Conservation (phyloP, 495 filamentous ascomycete species). For the Talaromyces adpressus region DNA sequence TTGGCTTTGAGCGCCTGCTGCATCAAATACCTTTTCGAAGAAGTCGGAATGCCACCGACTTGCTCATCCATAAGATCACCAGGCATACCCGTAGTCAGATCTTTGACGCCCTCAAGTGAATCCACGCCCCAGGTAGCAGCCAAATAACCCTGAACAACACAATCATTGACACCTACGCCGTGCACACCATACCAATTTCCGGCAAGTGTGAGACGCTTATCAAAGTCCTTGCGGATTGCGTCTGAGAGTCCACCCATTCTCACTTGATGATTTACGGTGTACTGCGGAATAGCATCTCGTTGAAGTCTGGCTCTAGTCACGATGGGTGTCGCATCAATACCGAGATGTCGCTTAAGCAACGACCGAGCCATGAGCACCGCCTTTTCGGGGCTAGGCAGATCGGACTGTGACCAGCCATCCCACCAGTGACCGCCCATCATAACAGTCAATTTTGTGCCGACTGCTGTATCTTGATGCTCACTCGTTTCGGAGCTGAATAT, state of each 20-base stretch:
- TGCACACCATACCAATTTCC: conserved; percentile 64
- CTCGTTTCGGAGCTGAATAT: conserved; percentile 78
- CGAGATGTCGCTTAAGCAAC: conserved; percentile 66
- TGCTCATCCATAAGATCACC: conserved; percentile 20
- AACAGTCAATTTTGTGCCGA: conserved; percentile 83
- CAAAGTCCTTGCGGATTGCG: conserved; percentile 49
- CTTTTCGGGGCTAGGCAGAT: conserved; percentile 52
- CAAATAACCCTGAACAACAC: conserved; percentile 41
- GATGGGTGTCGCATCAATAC: conserved; percentile 52
- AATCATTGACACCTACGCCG: conserved; percentile 59
- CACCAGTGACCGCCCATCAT: conserved; percentile 96
- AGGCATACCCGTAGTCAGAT: conserved; percentile 29
- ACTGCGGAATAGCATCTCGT: conserved; percentile 82
- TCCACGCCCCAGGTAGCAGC: conserved; percentile 29
- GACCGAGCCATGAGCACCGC: conserved; percentile 59
- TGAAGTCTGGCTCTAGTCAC: conserved; percentile 56
- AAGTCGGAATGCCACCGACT: conserved; percentile 29
- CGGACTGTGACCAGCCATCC: conserved; percentile 49
- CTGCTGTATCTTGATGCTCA: conserved; percentile 42
- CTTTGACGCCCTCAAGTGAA: background rate
- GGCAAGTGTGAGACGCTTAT: conserved; percentile 61
- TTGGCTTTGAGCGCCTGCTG: background rate
- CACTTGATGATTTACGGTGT: conserved; percentile 64
- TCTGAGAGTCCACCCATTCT: conserved; percentile 53
- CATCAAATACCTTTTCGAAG: conserved; percentile 20